phyloP scores from a whole-genome alignment of 2,329 filamentous ascomycete species.

The Colletotrichum magnum region DNA sequence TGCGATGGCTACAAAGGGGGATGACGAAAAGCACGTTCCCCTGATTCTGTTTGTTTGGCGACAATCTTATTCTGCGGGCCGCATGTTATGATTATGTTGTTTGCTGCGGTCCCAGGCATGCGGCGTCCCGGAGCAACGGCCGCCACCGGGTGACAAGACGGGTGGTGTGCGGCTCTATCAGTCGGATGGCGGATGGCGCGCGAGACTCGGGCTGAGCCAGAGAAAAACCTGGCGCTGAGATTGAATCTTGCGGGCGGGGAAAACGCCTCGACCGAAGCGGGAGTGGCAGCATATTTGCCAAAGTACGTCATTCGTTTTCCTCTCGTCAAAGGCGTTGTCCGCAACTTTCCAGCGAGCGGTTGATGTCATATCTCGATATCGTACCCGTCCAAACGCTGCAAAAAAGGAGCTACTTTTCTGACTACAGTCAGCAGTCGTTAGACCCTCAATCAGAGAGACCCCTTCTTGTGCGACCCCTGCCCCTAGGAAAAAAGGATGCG shows the following conservation, averaged over 20 bases:
- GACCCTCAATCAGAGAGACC: background rate
- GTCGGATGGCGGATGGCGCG: constrained; percentile 22
- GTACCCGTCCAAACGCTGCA: no score
- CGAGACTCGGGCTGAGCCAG: constrained; percentile 7
- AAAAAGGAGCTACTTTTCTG: background rate
- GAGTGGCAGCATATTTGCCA: constrained; percentile 20
- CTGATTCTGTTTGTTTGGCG: constrained; percentile 35
- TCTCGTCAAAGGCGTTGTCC: constrained; percentile 6
- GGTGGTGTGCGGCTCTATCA: constrained; percentile 26
- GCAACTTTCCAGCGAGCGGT: background rate
- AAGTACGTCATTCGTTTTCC: constrained; percentile 30
- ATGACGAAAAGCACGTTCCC: constrained; percentile 38
- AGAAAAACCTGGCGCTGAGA: constrained; percentile 10
- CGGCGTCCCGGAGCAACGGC: constrained; percentile 35
- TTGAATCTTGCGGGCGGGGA: constrained; percentile 17
- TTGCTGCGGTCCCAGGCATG: constrained; percentile 31
- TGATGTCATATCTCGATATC: constrained; percentile 11
- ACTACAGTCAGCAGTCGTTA: background rate
- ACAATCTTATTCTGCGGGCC: constrained; percentile 34
- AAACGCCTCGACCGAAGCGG: constrained; percentile 22
- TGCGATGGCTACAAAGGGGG: background rate
- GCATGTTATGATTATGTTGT: constrained; percentile 31
- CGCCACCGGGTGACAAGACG: constrained; percentile 25
- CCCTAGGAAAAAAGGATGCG: constrained; percentile 15
- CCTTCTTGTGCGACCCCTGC: constrained; percentile 5